Percentiles rank a stretch among this genome's conserved stretches.
Conservation (phyloP, 2,329 filamentous ascomycete species). For the Nigrograna mackinnonii region DNA sequence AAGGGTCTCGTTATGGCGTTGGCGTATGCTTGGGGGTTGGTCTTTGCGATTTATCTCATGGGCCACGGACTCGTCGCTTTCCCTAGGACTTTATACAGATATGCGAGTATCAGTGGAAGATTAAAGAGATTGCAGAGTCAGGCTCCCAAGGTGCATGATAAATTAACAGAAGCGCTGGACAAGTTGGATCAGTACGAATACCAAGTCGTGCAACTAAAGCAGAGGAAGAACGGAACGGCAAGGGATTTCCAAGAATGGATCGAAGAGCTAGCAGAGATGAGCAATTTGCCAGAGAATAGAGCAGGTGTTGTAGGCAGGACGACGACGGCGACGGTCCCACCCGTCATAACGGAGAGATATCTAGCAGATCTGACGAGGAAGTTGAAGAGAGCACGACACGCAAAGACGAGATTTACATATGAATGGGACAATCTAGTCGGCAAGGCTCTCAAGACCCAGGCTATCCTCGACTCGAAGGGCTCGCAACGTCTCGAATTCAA, state of each 20-base stretch:
- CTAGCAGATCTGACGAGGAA: constrained; percentile 86
- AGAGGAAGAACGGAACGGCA: constrained; percentile 78
- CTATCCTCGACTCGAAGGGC: constrained; percentile 79
- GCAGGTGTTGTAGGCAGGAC: constrained; percentile 25
- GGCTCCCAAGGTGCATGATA: constrained; percentile 83
- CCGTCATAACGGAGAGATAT: constrained; percentile 90
- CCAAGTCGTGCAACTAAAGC: constrained; percentile 77
- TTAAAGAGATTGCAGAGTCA: constrained; percentile 75
- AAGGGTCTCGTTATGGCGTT: constrained; percentile 90
- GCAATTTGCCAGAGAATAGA: constrained; percentile 67
- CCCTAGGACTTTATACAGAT: constrained; percentile 77
- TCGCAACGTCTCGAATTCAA: constrained; percentile 82
- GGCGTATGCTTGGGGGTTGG: constrained; percentile 90
- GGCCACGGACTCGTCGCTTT: constrained; percentile 94
- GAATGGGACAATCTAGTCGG: constrained; percentile 84
- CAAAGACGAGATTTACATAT: constrained; percentile 78
- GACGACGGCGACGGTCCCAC: constrained; percentile 61
- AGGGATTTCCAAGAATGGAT: constrained; percentile 89
- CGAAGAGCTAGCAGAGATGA: constrained; percentile 83
- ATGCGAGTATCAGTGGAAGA: constrained; percentile 74
- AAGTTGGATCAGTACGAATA: constrained; percentile 80
- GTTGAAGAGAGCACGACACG: constrained; percentile 79
- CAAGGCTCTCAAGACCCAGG: constrained; percentile 74
- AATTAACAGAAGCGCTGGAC: constrained; percentile 80
- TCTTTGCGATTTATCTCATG: constrained; percentile 95